Percentiles rank a stretch among this genome's conserved stretches.
These are phyloP conservation scores for Fusarium bulbicola DNA, from an alignment of 2,329 filamentous ascomycete genomes.

Conservation along the genomic window DNA sequence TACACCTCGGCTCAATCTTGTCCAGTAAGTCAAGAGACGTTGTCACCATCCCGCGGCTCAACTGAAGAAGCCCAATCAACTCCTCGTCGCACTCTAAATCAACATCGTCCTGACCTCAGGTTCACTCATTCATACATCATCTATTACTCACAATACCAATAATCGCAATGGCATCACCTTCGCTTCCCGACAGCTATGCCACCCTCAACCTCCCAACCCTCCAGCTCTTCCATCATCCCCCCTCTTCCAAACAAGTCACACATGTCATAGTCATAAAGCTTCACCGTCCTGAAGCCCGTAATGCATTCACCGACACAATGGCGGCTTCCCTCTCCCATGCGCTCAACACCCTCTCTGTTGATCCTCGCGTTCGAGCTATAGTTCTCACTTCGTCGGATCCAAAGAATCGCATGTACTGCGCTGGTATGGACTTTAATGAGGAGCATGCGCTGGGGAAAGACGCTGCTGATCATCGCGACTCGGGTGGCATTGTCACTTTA, in stretches of 20 bases:
- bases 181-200: slow-evolving; percentile 52
- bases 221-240: slow-evolving; percentile 59
- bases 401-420: slow-evolving; percentile 63
- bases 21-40: slow-evolving; percentile 13
- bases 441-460: slow-evolving; percentile 38
- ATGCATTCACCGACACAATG: slow-evolving; percentile 76
- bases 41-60: slow-evolving; percentile 11
- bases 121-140: not conserved
- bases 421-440: slow-evolving; percentile 64
- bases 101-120: slow-evolving; percentile 3
- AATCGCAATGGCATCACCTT: slow-evolving; percentile 35
- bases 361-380: slow-evolving; percentile 63
- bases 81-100: slow-evolving; percentile 12
- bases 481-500: slow-evolving; percentile 62
- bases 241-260: slow-evolving; percentile 63
- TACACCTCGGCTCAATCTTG: slow-evolving; percentile 18
- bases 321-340: slow-evolving; percentile 66
- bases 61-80: not conserved
- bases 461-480: slow-evolving; percentile 54
- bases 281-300: slow-evolving; percentile 71
- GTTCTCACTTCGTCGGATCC: slow-evolving; percentile 63
- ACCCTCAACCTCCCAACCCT: slow-evolving; percentile 55
- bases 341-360: slow-evolving; percentile 59
- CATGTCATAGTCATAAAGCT: slow-evolving; percentile 69
- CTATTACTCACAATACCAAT: not conserved